Evolutionary conservation across 2,329 filamentous ascomycete species (phyloP), one percentile per base, ranked within the genome.

Genomic region (Sporothrix sp.): DNA sequence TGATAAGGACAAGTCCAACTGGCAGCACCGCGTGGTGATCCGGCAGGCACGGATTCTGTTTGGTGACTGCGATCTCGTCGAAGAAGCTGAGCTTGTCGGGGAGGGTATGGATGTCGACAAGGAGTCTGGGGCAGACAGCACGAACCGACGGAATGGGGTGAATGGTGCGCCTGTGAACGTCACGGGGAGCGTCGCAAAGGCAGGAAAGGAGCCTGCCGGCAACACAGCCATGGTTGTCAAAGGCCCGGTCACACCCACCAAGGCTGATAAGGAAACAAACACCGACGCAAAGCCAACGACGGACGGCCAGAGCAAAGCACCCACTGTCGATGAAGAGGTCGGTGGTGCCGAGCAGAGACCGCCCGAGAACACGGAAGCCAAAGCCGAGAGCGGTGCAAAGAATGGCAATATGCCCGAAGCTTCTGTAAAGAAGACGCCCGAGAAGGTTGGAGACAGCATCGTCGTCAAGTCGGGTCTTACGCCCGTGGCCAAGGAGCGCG

Each of bases 1-100:
- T 11, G 78, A 81, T 44, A 88, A 88, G 54, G 90, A 96, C 66
- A 94, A 95, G 70, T 85, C 87, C 1, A 91, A 93, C 60, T 96
- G 90, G 90, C 90, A 96, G 62, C 90, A 96, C 64, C 84, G 90
- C 18, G 89, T 96, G 68, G 87, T 88, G 48, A 82, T 84, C 61
- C 81, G 89, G 21, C 82, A 87, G 60, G 73, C 78, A 2, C 69
- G 68, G 30, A 76, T 82, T 18, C 59, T 81, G 7, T 79, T 76
- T 48, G 54, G 44, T 33, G 62, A 65, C 38, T 39, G 48, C 56
- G 38, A 54, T 51, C 2, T 54, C 2, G 38, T 36, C 6, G 50
- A 39, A 4, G 49, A 42, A 3, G 27, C 27, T 4, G 20, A 18
- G 1, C 58, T 25, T 3, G 30, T n/a, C 7, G 28, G n/a, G n/a